A percentile compares a stretch with the other conserved stretches of the same genome.
Conservation (phyloP, 163 green algal species). For the Chlamydomonas reinhardtii region DNA sequence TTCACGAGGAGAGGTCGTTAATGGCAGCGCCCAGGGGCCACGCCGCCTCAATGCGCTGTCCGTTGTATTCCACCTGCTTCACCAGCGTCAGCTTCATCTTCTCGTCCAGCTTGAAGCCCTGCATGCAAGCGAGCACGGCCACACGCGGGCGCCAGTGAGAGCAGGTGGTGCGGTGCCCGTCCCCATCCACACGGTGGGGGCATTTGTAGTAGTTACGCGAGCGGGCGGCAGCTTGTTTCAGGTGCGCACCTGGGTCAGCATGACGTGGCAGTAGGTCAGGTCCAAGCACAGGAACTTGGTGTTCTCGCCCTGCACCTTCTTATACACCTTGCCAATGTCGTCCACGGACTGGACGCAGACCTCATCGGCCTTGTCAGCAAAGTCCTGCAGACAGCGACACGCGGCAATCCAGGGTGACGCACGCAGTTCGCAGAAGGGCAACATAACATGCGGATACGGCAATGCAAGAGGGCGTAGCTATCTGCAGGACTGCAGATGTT, state of each 20-base stretch:
- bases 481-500: no score
- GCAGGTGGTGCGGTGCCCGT: no score
- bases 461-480: no score
- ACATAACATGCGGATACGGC: no score
- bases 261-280: conserved; percentile 88
- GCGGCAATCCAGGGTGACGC: no score
- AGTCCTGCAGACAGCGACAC: conserved; percentile 61
- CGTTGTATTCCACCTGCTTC: conserved; percentile 88
- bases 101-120: conserved; percentile 86
- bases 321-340: conserved; percentile 53
- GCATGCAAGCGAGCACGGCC: neutral
- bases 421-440: no score
- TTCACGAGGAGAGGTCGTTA: conserved; percentile 76
- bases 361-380: conserved; percentile 70
- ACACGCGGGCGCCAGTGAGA: no score
- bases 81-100: conserved; percentile 79
- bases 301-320: conserved; percentile 63
- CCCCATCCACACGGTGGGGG: no score
- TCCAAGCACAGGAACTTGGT: conserved; percentile 94
- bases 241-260: conserved; percentile 76
- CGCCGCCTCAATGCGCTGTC: conserved; percentile 92
- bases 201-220: no score
- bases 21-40: conserved; percentile 98
- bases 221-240: neutral
- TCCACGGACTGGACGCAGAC: conserved; percentile 78